Evolutionary conservation across 2,329 filamentous ascomycete species (phyloP).

Genomic region (Penicillium sp.): DNA sequence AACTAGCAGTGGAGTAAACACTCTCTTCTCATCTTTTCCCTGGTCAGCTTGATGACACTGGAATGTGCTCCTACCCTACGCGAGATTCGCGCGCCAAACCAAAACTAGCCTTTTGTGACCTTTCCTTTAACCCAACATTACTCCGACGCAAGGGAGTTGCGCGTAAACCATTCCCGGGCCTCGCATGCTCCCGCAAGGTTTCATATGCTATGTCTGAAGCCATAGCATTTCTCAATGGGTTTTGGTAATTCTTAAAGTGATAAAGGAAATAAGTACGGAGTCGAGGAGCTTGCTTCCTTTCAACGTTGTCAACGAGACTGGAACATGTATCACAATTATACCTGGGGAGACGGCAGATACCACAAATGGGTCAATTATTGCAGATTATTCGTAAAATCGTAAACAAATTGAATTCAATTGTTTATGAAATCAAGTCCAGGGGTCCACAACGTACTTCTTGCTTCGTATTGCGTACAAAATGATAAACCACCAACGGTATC

Average conservation of each 20-base stretch:
- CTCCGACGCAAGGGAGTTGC: conserved; percentile 27
- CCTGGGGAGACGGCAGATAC: neutral
- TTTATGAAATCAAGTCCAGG: neutral
- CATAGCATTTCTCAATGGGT: neutral
- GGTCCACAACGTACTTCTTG: neutral
- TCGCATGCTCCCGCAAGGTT: conserved; percentile 18
- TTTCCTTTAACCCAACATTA: conserved; percentile 17
- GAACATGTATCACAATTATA: neutral
- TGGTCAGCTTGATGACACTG: neutral
- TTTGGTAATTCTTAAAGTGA: neutral
- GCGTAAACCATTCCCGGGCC: conserved; percentile 12
- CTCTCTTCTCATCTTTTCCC: neutral
- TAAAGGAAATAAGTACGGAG: neutral
- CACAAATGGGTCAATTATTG: neutral
- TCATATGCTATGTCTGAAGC: neutral
- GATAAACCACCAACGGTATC: too few species aligned
- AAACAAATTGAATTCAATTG: neutral
- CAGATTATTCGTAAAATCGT: too few species aligned
- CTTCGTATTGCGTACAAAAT: too few species aligned
- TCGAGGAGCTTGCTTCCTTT: neutral
- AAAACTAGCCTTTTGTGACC: conserved; percentile 6
- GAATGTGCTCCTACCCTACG: conserved; percentile 6
- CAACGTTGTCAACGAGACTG: neutral
- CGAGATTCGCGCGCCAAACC: neutral
- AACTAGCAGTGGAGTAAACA: neutral